phyloP scores from a whole-genome alignment of 2,329 filamentous ascomycete genomes.

The Sporothrix brunneoviolacea region DNA sequence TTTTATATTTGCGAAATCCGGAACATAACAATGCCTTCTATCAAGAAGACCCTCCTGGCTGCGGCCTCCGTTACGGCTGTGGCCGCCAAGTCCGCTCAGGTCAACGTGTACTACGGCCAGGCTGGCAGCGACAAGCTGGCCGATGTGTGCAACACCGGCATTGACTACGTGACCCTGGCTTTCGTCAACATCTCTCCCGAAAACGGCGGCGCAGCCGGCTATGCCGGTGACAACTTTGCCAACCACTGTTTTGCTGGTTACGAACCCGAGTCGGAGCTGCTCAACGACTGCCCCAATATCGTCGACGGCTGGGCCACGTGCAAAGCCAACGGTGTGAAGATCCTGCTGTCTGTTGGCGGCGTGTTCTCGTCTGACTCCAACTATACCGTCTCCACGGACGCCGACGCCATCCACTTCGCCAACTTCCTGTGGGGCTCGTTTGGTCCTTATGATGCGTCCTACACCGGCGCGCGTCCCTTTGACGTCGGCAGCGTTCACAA shows the following conservation, averaged over 20 bases:
- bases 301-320: slow-evolving; percentile 37
- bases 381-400: slow-evolving; percentile 28
- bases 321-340: slow-evolving; percentile 53
- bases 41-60: slow-evolving; percentile 23
- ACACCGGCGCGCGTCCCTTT: slow-evolving; percentile 35
- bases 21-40: slow-evolving; percentile 12
- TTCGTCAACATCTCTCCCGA: slow-evolving; percentile 35
- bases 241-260: slow-evolving; percentile 29
- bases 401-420: slow-evolving; percentile 29
- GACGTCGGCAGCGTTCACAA: slow-evolving; percentile 29
- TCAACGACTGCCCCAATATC: slow-evolving; percentile 28
- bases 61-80: slow-evolving; percentile 21
- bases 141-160: slow-evolving; percentile 27
- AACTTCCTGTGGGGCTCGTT: slow-evolving; percentile 33
- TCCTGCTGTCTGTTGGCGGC: slow-evolving; percentile 59
- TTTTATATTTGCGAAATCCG: background rate
- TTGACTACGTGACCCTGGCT: slow-evolving; percentile 35
- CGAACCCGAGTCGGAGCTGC: slow-evolving; percentile 28
- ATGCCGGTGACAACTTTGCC: slow-evolving; percentile 34
- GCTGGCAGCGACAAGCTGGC: slow-evolving; percentile 21
- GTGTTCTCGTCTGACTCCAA: slow-evolving; percentile 25
- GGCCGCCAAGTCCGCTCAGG: slow-evolving; percentile 18
- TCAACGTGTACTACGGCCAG: slow-evolving; percentile 31
- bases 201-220: slow-evolving; percentile 26
- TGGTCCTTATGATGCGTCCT: slow-evolving; percentile 27